Evolutionary conservation across 257 asterid species (phyloP).

Genomic region (Nicotiana otophora): DNA sequence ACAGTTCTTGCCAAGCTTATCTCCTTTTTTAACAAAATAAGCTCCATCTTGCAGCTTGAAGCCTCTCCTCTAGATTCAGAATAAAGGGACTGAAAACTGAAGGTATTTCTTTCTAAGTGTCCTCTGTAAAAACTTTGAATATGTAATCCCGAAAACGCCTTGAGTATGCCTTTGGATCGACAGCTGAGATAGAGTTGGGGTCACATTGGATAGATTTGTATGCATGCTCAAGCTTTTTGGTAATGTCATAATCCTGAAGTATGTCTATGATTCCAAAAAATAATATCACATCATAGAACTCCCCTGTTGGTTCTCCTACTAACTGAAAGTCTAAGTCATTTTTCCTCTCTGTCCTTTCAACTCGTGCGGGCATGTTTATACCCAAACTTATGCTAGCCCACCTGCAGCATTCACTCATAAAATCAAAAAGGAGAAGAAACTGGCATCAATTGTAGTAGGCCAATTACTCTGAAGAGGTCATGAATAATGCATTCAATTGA

Average conservation of each 20-base stretch:
- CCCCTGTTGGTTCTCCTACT: constrained; percentile 31
- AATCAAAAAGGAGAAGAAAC: neutral
- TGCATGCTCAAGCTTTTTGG: constrained; percentile 43
- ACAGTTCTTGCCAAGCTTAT: neutral
- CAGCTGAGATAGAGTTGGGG: constrained; percentile 35
- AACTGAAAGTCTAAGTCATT: constrained; percentile 22
- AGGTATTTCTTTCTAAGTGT: neutral
- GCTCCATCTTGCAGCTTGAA: neutral
- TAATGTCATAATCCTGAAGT: constrained; percentile 35
- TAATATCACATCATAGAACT: constrained; percentile 24
- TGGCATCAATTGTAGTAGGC: no score
- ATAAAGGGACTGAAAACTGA: neutral
- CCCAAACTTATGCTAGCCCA: constrained; percentile 15
- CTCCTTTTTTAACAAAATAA: neutral
- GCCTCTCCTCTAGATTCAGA: neutral
- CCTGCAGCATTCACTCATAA: neutral
- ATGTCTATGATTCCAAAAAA: constrained; percentile 34
- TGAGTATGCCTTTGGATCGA: constrained; percentile 35
- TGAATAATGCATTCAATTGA: no score
- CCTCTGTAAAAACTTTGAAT: constrained; percentile 31
- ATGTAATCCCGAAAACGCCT: constrained; percentile 38
- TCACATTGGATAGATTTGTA: constrained; percentile 36
- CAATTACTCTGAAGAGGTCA: no score
- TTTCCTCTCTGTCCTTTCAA: constrained; percentile 28
- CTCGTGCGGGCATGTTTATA: constrained; percentile 27